These are phyloP conservation scores for Aspergillus luchuensis DNA, from an alignment of 2,329 filamentous ascomycete species.

Conservation along the genomic window DNA sequence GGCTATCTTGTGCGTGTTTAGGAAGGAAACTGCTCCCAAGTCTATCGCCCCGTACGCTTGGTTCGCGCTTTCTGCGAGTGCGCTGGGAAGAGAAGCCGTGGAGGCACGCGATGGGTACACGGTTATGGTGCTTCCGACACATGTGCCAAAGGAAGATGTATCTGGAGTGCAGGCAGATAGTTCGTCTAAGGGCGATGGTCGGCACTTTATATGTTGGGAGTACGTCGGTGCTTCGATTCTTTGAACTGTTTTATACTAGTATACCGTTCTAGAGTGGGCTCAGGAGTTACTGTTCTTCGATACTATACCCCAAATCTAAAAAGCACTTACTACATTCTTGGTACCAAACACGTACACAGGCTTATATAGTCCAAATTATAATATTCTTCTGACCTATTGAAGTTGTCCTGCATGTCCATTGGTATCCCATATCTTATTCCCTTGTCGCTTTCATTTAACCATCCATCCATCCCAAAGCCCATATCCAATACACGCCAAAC, in stretches of 20 bases:
- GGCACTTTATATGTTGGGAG: slow-evolving; percentile 43
- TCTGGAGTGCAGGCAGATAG: not conserved
- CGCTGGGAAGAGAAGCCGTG: slow-evolving; percentile 39
- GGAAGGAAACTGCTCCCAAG: slow-evolving; percentile 21
- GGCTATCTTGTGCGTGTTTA: not conserved
- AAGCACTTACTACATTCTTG: not conserved
- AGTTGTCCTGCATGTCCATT: not conserved
- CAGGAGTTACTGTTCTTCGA: not conserved
- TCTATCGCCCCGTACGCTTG: slow-evolving; percentile 24
- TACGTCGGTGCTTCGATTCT: slow-evolving; percentile 34
- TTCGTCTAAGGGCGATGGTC: slow-evolving; percentile 2
- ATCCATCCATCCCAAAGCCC: not conserved
- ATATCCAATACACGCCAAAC: slow-evolving; percentile 11
- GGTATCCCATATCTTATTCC: not conserved
- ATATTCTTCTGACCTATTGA: not conserved
- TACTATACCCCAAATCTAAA: not conserved
- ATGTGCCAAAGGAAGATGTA: not conserved
- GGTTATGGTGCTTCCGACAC: slow-evolving; percentile 28
- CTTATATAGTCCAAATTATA: not conserved
- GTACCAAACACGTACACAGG: too few relatives aligned
- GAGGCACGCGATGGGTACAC: slow-evolving; percentile 46
- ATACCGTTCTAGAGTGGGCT: not conserved
- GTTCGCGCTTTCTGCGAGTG: slow-evolving; percentile 38
- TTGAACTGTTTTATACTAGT: slow-evolving; percentile 12
- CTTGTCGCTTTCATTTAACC: not conserved